Evolutionary conservation across 306 rosid species (phyloP), one percentile per base, ranked within the genome.

Genomic region (Ziziphus jujuba): DNA sequence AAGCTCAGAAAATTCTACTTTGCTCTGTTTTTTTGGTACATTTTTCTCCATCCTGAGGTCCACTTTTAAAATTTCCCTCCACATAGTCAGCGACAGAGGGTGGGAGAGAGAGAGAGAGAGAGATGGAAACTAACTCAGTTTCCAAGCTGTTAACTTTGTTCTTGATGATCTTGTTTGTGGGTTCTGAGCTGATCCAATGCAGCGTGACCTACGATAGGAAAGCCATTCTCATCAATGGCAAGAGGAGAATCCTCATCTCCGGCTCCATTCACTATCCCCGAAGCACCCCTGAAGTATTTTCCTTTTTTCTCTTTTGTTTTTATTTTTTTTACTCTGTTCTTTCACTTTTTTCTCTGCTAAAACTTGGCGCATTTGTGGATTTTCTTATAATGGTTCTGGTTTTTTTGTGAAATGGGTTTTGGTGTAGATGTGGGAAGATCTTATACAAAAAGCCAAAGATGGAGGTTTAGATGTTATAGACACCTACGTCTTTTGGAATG

Each of bases 181-280:
- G 78, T 65, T 69, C 74, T 66, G 78, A 82, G 77, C 67, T 89
- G 57, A 76, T 76, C 33, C 80, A 84, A 0, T 78, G 91, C 71
- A 79, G 74, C 28, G 96, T 93, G 10, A 83, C 86, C 7, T 93
- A 93, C 51, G 99, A 93, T 31, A 88, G 64, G 64, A 93, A 88
- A 75, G 73, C 97, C 72, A 87, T 93, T 69, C 61, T 90, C 82
- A 90, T 93, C 83, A 80, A 90, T 79, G 97, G 97, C 80, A 85
- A 65, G 55, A 77, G 99, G 75, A 91, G 81, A 83, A 65, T 93
- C 52, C 95, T 93, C 69, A 75, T 93, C 50, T 93, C 99, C 8
- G 99, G 99, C 10, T 93, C 99, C 71, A 93, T 93, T 79, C 98
- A 90, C 81, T 93, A 93, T 77, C 97, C 98, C 66, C 83, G 98